Percentiles rank a stretch among this genome's conserved stretches.
phyloP scores from a whole-genome alignment of 2,329 filamentous ascomycete genomes.

The Colletotrichum tamarilloi region DNA sequence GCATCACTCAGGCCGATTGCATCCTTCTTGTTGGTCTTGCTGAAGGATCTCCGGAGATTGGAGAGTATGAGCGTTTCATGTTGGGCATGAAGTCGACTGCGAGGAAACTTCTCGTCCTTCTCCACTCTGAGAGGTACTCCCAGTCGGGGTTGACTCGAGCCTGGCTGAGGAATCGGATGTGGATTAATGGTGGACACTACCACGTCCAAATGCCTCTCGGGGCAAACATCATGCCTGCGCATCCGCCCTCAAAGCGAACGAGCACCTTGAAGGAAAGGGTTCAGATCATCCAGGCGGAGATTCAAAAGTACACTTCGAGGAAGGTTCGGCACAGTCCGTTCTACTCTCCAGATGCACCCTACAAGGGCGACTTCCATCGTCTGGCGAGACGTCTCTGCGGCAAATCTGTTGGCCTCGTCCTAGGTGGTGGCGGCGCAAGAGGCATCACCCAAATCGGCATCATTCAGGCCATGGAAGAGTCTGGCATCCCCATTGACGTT shows the following conservation, averaged over 20 bases:
- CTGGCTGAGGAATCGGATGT: slow-evolving; percentile 92
- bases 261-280: slow-evolving; percentile 92
- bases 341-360: slow-evolving; percentile 91
- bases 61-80: slow-evolving; percentile 96
- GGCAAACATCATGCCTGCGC: slow-evolving; percentile 78
- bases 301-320: slow-evolving; percentile 97
- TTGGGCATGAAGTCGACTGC: slow-evolving; percentile 98
- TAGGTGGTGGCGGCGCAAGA: slow-evolving; percentile 92
- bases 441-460: slow-evolving; percentile 94
- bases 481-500: slow-evolving; percentile 94
- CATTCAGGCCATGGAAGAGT: slow-evolving; percentile 94
- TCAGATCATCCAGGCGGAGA: slow-evolving; percentile 94
- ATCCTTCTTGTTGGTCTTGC: slow-evolving; percentile 93
- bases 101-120: slow-evolving; percentile 87
- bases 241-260: slow-evolving; percentile 80
- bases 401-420: slow-evolving; percentile 92
- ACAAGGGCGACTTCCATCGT: slow-evolving; percentile 96
- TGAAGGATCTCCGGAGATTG: slow-evolving; percentile 88
- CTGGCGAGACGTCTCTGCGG: slow-evolving; percentile 90
- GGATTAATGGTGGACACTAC: slow-evolving; percentile 98
- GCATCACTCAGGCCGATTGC: slow-evolving; percentile 95
- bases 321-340: slow-evolving; percentile 88
- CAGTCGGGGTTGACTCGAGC: slow-evolving; percentile 84
- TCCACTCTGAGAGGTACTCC: slow-evolving; percentile 91
- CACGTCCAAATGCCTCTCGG: slow-evolving; percentile 96